Evolutionary conservation across 2,329 filamentous ascomycete genomes (phyloP), one percentile per base, ranked within the genome.

Genomic region (Talaromyces pinophilus): DNA sequence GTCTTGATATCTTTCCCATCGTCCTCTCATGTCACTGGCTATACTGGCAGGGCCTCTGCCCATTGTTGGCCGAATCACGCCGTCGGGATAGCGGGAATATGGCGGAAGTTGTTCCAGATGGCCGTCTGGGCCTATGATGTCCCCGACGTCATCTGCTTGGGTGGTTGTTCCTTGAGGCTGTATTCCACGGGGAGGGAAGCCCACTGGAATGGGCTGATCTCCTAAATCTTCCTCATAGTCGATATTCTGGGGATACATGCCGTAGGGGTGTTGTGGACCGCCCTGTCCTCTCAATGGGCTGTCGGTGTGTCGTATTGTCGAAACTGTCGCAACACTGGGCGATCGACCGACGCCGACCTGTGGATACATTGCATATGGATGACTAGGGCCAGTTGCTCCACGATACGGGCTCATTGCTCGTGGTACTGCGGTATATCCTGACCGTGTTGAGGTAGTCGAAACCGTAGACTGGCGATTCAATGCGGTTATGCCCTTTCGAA

Each of bases 61-160:
- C 1, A 74, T 72, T 86, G 92, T 82, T 77, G 86, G 74, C 75
- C 85, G 78, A 79, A 89, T 82, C 13, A 67, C 48, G 65, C 92
- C 90, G 62, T 96, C 91, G 2, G 93, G 92, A 77, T 96, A 97
- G 76, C 92, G 86, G 15, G 92, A 92, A 75, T 98, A 98, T 0
- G 94, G 94, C 13, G 94, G 94, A 19, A 97, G 82, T 76, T 96
- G 92, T 78, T 98, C 94, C 1, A 91, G 90, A 74, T 97, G 93
- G 0, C 93, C 93, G 73, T 96, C 88, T 0, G 91, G 91, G 1
- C 93, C 93, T 62, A 97, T 90, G 63, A 97, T 87, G 75, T 93
- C 93, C 57, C 90, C 92, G n/a, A 87, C 82, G 71, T 97, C 92
- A 62, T 92, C 92, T 65, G 73, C 73, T 22, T 74, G 75, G 0